Evolutionary conservation across 108 stramenopile genomes (phyloP), one percentile per base, ranked within the genome.

Genomic region (Tribonema minus): DNA sequence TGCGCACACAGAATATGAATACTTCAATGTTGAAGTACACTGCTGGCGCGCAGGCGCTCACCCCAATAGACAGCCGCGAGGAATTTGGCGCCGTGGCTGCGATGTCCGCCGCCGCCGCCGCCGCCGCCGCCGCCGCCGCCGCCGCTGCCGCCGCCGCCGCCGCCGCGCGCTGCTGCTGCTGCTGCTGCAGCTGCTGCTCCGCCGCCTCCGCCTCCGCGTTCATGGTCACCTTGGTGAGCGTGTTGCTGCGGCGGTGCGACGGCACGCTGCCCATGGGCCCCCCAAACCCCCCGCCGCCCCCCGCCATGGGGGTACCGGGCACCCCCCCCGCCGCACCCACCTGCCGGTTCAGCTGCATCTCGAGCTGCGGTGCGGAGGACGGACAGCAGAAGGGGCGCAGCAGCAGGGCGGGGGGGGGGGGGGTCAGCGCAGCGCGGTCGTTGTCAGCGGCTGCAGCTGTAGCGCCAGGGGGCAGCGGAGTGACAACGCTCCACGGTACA

Each of bases 101-200:
- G 37, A 27, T 38, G 3, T 38, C 65, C 1, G 7, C 65, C 25
- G 15, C 30, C 41, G 40, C 39, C 39, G 29, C 41, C 35, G 36
- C 64, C 64, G 5, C 64, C 15, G 64, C 64, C 64, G 35, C 64
- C 64, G 37, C 64, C 64, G 37, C 64, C 64, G 34, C 64, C 64
- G 1, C 64, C 40, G 67, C 41, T 31, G 20, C 0, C 30, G 40
- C 41, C 30, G 38, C 39, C 23, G 0, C 67, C 40, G 9, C 38
- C 27, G 67, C 28, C 5, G 67, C 38, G 27, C 27, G 6, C 29
- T 36, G 20, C 3, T 23, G 0, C 37, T n/a, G n/a, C n/a, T n/a
- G n/a, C n/a, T n/a, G n/a, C n/a, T n/a, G n/a, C n/a, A n/a, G n/a
- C n/a, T n/a, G n/a, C n/a, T n/a, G n/a, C n/a, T n/a, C 46, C 9